These are phyloP conservation scores for Coemansia sp. DNA, from an alignment of 192 early-diverging fungal genomes.

Conservation along the genomic window DNA sequence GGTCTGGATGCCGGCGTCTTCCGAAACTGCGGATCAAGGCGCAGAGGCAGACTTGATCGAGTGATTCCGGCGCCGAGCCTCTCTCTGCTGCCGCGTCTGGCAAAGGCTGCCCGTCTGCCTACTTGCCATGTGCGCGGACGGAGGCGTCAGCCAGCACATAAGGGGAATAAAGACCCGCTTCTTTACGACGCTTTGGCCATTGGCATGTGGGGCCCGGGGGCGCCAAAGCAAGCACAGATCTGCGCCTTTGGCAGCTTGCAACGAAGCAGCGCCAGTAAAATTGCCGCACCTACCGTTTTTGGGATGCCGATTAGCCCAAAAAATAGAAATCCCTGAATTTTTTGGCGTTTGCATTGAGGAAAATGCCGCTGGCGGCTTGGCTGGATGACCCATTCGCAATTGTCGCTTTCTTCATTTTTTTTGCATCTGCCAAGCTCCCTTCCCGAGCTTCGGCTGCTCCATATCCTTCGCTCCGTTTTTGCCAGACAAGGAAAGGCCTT, in stretches of 20 bases:
- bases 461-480: neutral
- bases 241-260: neutral
- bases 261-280: slow-evolving; percentile 1
- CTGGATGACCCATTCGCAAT: neutral
- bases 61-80: neutral
- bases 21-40: too few species aligned
- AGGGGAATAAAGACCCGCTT: neutral
- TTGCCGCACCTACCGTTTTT: slow-evolving; percentile 11
- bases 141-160: neutral
- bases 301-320: neutral
- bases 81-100: neutral
- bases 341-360: neutral
- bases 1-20: slow-evolving; percentile 25
- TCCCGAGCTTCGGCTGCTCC: neutral
- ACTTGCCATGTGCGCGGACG: too few species aligned
- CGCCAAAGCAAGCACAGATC: neutral
- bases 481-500: neutral
- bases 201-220: neutral
- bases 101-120: too few species aligned
- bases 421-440: neutral
- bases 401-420: slow-evolving; percentile 1
- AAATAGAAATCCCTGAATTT: neutral
- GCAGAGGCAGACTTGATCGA: neutral
- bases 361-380: neutral
- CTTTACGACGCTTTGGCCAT: neutral